Percentiles rank a stretch among this genome's conserved stretches.
These are phyloP conservation scores for Podospora pseudocomata DNA, from an alignment of 495 filamentous ascomycete genomes.

Conservation along the genomic window DNA sequence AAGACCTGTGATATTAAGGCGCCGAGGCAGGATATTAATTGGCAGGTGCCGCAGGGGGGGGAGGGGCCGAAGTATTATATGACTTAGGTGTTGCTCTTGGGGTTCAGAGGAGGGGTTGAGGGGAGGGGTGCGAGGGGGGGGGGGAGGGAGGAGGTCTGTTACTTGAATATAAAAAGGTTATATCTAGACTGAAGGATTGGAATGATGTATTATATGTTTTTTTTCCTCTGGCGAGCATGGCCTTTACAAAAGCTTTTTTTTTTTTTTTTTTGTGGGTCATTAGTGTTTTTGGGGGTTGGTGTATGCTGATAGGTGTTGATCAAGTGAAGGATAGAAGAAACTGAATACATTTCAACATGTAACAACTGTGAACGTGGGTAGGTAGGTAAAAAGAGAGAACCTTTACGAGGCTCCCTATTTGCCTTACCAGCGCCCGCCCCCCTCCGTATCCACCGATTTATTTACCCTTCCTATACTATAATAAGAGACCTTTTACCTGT, in stretches of 20 bases:
- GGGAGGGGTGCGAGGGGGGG: constrained; percentile 53
- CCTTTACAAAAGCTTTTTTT: background rate
- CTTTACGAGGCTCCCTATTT: no score
- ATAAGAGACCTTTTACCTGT: no score
- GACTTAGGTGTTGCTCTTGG: constrained; percentile 52
- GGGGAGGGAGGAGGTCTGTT: background rate
- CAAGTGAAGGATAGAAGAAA: background rate
- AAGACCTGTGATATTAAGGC: constrained; percentile 99
- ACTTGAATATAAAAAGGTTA: background rate
- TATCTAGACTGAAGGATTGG: background rate
- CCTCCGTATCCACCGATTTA: no score
- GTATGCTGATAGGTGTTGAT: background rate
- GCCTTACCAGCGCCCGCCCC: no score
- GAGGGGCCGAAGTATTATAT: constrained; percentile 96
- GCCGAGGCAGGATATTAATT: constrained; percentile 93
- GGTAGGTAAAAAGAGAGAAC: no score
- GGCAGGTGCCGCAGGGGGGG: constrained; percentile 91
- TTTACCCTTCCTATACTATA: no score
- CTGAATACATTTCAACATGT: background rate
- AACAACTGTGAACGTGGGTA: background rate
- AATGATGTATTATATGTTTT: background rate
- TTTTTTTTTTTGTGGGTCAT: no score
- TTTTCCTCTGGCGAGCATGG: background rate
- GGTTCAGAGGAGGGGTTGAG: background rate
- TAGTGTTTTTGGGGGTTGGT: background rate